Base-by-base conservation (phyloP, 177 flowering plant genomes). In the Vitis hybrid region DNA sequence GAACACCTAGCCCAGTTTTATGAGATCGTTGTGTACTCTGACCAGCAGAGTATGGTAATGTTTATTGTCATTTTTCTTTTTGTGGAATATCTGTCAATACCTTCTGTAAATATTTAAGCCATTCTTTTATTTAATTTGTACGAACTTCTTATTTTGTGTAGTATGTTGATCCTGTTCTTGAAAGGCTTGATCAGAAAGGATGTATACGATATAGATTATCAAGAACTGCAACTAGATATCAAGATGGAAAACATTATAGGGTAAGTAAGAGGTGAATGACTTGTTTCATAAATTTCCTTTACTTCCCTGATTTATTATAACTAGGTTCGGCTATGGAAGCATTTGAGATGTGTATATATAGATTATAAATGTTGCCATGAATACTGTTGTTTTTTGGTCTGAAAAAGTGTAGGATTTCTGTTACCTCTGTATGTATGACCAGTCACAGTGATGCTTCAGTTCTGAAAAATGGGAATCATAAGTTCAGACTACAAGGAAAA, bases 11-110 rank as follows among this genome's bases (percentile, higher is more conserved):
- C 88, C 13, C 88, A 89, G 66, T 91, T 80, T 64, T 93, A 89
- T 80, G 99, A 95, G 82, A 88, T 95, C 71, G 86, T 95, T 60
- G 84, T 95, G 33, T 95, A 89, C 60, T 84, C 99, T 45, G 99
- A 95, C 76, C 90, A 93, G 77, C 77, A 74, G 60, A 79, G 68
- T 66, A 86, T 89, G 97, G 98, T 93, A 84, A 67, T 61, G 48
- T 65, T 45, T n/a, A 69, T 70, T 70, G 12, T 55, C 29, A 29
- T 55, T 22, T 3, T 26, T 15, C 52, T 60, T 50, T 45, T 61
- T 26, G 18, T 51, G 45, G 45, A 7, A 39, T 57, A 14, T 2
- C 19, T 48, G 18, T 39, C 45, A 39, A 39, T 39, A 4, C 45
- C 5, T 39, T 39, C 8, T 39, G 45, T 39, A 39, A 39, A 39